Base-by-base conservation (phyloP, 1,284 basidiomycete species). In the Abortiporus biennis region DNA sequence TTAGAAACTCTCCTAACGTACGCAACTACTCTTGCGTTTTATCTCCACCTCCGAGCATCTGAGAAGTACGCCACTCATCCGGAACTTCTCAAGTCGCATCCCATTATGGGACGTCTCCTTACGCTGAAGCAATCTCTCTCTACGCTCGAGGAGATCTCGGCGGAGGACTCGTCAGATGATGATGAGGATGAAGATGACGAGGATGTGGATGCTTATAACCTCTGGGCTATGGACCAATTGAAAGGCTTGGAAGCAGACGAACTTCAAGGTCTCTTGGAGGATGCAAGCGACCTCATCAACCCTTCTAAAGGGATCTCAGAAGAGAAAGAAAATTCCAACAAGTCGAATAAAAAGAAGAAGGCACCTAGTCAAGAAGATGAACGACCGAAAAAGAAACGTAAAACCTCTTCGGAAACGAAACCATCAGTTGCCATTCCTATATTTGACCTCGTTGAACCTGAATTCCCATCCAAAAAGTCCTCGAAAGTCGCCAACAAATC, bases 1-100 rank as follows among this genome's bases (percentile, higher is more conserved):
- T 40, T 59, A 92, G 91, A 97, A 70, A 78, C 91, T 1, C 71
- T 96, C 2, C 66, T 95, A 34, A 90, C 93, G 6, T 99, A 99
- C 61, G 76, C 88, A 6, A 90, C 92, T 1, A 86, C 84, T 1
- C 81, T 98, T 35, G 87, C 93, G 0, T 98, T 94, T 68, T 98
- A 96, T 67, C 72, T 99, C 39, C 83, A 94, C 61, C 74, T 99
- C 20, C 80, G 90, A 12, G 71, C 86, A 16, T 76, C 75, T 40
- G 67, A 76, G 32, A 75, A 82, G 64, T 77, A 87, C 59, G 62
- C 72, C 31, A 60, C 71, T 50, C 67, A 74, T 13, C 85, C 87
- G 1, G 72, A 84, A 22, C 65, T 74, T 25, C 74, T 94, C 29
- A 71, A 79, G 49, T 65, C 72, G 0, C 87, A 92, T 57, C 89